Conservation (phyloP, 2,329 filamentous ascomycete genomes). For the Colletotrichum costaricense region DNA sequence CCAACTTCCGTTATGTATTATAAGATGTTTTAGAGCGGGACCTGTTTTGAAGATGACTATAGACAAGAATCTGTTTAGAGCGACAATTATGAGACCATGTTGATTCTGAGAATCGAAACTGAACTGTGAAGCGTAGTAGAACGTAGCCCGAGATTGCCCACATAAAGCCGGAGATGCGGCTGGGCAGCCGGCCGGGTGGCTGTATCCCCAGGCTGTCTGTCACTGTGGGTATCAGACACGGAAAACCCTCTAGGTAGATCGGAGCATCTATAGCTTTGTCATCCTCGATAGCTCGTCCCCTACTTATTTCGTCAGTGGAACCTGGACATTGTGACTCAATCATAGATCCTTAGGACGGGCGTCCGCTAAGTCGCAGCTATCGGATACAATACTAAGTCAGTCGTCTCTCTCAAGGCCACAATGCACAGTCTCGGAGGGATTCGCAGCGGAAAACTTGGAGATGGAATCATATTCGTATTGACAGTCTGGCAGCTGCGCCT, state of each 20-base stretch:
- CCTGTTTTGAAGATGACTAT: neutral
- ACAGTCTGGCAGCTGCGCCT: constrained; percentile 4
- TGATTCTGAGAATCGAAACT: neutral
- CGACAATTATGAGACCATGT: neutral
- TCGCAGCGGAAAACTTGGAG: neutral
- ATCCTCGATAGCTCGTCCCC: too few species aligned
- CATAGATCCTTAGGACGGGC: too few species aligned
- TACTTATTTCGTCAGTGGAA: too few species aligned
- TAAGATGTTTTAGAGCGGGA: constrained; percentile 6
- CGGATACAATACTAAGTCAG: too few species aligned
- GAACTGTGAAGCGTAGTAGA: neutral
- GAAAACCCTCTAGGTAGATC: too few species aligned
- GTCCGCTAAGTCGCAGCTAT: too few species aligned
- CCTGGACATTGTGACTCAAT: too few species aligned
- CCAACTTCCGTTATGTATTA: constrained; percentile 43
- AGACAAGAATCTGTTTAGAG: neutral
- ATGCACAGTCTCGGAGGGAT: neutral
- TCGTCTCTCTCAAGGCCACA: neutral
- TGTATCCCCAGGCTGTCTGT: too few species aligned
- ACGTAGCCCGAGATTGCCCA: neutral
- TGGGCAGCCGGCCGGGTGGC: neutral
- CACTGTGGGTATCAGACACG: too few species aligned
- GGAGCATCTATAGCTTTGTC: too few species aligned
- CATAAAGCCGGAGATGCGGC: neutral
- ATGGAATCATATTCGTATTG: constrained; percentile 10